Evolutionary conservation across 768 basidiomycete genomes (phyloP).

Genomic region (Punctularia strigosozonata): DNA sequence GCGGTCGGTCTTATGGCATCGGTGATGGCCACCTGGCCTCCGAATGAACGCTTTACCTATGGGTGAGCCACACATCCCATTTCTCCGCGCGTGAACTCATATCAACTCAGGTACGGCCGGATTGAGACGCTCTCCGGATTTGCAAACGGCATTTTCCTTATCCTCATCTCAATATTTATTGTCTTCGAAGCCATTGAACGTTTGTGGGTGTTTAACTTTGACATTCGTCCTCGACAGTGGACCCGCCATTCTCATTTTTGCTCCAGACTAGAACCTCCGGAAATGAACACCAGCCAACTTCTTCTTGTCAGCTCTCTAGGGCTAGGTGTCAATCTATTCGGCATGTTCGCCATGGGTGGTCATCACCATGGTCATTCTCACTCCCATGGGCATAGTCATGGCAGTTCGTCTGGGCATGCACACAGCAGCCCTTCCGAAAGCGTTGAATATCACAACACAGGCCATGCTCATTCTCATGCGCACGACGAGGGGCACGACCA

Average conservation of each 20-base stretch:
- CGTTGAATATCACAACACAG: too few species aligned
- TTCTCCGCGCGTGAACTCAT: conserved; percentile 1
- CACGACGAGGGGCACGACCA: conserved; percentile 8
- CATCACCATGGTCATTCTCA: conserved; percentile 52
- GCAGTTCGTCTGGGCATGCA: not conserved
- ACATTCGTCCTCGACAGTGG: not conserved
- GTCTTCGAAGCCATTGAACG: conserved; percentile 96
- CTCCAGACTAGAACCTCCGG: conserved; percentile 78
- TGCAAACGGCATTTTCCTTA: conserved; percentile 90
- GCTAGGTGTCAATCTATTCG: conserved; percentile 89
- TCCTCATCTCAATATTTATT: conserved; percentile 94
- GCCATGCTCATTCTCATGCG: conserved; percentile 17
- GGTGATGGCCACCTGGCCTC: conserved; percentile 97
- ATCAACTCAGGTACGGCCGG: conserved; percentile 62
- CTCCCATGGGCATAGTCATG: conserved; percentile 15
- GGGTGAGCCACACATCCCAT: conserved; percentile 40
- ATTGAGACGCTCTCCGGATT: conserved; percentile 98
- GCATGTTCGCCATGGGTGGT: conserved; percentile 98
- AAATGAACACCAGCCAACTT: conserved; percentile 94
- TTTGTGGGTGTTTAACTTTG: conserved; percentile 40
- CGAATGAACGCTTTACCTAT: conserved; percentile 90
- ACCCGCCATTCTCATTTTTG: not conserved
- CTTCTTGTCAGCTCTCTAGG: conserved; percentile 83
- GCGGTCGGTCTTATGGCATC: conserved; percentile 92
- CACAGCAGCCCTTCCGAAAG: not conserved